Evolutionary conservation across 768 basidiomycete genomes (phyloP).

Genomic region (Mycena pura): DNA sequence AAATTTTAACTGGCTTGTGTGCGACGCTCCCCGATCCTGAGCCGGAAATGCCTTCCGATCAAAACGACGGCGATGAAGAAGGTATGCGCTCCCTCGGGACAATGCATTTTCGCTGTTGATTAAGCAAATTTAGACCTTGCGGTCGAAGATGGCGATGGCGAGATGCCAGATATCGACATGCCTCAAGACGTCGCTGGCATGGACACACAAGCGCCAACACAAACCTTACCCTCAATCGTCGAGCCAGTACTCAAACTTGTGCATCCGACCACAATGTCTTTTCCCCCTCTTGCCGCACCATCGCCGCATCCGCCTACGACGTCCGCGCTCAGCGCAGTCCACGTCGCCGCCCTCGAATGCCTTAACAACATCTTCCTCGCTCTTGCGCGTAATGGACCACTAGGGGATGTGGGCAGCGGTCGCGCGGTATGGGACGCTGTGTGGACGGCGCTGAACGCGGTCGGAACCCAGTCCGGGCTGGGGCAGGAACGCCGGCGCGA

Average conservation of each 20-base stretch:
- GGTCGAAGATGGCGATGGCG: slow-evolving; percentile 39
- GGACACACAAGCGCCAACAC: slow-evolving; percentile 36
- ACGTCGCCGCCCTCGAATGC: slow-evolving; percentile 86
- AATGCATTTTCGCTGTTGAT: background rate
- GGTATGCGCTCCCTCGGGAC: background rate
- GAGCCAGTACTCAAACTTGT: slow-evolving; percentile 72
- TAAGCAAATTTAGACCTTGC: slow-evolving; percentile 13
- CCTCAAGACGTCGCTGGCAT: slow-evolving; percentile 48
- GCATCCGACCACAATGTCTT: slow-evolving; percentile 81
- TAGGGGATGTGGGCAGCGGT: slow-evolving; percentile 56
- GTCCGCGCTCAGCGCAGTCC: slow-evolving; percentile 82
- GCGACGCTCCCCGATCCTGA: slow-evolving; percentile 86
- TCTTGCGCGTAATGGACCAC: slow-evolving; percentile 51
- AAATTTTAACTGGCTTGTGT: slow-evolving; percentile 87
- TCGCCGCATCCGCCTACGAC: slow-evolving; percentile 90
- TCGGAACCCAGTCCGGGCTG: slow-evolving; percentile 63
- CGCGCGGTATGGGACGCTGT: slow-evolving; percentile 65
- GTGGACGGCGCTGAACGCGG: slow-evolving; percentile 65
- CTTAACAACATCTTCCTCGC: slow-evolving; percentile 90
- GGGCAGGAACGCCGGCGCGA: slow-evolving; percentile 76
- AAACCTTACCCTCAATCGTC: slow-evolving; percentile 65
- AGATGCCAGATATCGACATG: slow-evolving; percentile 43
- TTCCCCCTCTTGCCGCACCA: slow-evolving; percentile 70
- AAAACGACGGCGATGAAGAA: slow-evolving; percentile 38
- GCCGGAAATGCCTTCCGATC: slow-evolving; percentile 41